Conservation (phyloP, 1,139 yeast species). For the Blastobotrys niveus region DNA sequence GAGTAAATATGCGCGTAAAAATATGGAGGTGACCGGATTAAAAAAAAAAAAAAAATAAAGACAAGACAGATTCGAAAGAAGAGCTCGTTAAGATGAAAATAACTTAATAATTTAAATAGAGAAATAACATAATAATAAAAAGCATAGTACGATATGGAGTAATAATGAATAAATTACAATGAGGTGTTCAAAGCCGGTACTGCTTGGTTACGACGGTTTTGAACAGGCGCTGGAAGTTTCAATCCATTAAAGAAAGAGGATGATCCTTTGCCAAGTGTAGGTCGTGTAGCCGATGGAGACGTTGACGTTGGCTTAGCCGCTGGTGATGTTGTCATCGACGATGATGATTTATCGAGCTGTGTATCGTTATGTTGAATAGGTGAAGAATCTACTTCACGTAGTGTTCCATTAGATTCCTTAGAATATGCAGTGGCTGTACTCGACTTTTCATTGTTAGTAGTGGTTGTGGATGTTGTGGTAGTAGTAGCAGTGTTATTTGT, state of each 20-base stretch:
- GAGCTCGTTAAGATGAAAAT: no score
- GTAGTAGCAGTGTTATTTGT: neutral
- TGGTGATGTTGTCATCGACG: neutral
- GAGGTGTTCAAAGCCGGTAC: slow-evolving; percentile 5
- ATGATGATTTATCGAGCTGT: no score
- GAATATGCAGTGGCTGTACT: neutral
- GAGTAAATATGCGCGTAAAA: no score
- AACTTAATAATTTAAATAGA: neutral
- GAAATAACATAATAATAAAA: no score
- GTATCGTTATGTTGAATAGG: no score
- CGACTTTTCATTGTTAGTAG: slow-evolving; percentile 5
- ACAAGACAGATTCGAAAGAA: no score
- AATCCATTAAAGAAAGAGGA: slow-evolving; percentile 23
- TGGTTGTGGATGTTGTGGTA: neutral
- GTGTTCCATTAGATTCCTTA: neutral
- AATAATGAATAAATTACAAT: slow-evolving; percentile 1
- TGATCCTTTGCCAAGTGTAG: slow-evolving; percentile 4
- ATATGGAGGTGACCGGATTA: no score
- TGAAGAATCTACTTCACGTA: no score
- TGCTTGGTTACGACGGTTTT: slow-evolving; percentile 5
- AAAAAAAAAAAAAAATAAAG: no score
- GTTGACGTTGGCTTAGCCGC: slow-evolving; percentile 2
- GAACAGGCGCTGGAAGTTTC: slow-evolving; percentile 24
- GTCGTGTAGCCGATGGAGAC: neutral
- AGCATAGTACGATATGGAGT: no score